A percentile compares a stretch with the other conserved stretches of the same genome.
phyloP scores from a whole-genome alignment of 371 early-diverging fungal species.

The Batkoa obscura region DNA sequence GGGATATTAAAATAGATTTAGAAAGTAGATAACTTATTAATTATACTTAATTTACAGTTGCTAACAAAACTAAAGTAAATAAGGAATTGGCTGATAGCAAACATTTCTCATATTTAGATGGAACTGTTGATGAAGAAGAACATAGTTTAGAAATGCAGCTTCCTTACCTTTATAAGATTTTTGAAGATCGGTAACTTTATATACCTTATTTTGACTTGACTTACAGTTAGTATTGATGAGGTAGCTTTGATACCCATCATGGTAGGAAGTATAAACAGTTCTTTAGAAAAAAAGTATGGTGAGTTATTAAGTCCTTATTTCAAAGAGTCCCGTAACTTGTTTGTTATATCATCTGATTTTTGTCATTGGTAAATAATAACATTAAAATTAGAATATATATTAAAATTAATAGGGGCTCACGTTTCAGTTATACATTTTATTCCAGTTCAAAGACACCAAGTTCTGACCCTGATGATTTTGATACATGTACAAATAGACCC shows the following conservation, averaged over 20 bases:
- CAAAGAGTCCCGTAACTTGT: slow-evolving; percentile 37
- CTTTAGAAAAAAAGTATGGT: slow-evolving; percentile 41
- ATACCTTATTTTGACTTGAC: not conserved
- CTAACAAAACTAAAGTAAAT: slow-evolving; percentile 14
- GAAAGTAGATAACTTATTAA: slow-evolving; percentile 16
- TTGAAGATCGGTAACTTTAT: slow-evolving; percentile 30
- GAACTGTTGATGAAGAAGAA: slow-evolving; percentile 63
- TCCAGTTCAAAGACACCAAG: slow-evolving; percentile 7
- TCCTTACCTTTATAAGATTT: slow-evolving; percentile 61
- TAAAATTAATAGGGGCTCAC: slow-evolving; percentile 9
- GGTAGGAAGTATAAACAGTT: slow-evolving; percentile 44
- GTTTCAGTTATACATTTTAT: slow-evolving; percentile 10
- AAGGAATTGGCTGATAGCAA: slow-evolving; percentile 34
- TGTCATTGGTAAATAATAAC: slow-evolving; percentile 63
- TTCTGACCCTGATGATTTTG: slow-evolving; percentile 3
- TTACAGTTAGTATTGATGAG: slow-evolving; percentile 19
- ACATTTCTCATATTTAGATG: slow-evolving; percentile 38
- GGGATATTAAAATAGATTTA: slow-evolving; percentile 46
- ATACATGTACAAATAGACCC: not conserved
- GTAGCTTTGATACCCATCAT: slow-evolving; percentile 67
- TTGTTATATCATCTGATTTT: slow-evolving; percentile 86
- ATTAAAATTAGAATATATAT: not conserved
- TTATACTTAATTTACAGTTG: not conserved
- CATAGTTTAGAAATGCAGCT: slow-evolving; percentile 93
- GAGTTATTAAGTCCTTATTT: slow-evolving; percentile 47